Conservation (phyloP, 148 eudicot genomes). For the Camellia lanceoleosa region DNA sequence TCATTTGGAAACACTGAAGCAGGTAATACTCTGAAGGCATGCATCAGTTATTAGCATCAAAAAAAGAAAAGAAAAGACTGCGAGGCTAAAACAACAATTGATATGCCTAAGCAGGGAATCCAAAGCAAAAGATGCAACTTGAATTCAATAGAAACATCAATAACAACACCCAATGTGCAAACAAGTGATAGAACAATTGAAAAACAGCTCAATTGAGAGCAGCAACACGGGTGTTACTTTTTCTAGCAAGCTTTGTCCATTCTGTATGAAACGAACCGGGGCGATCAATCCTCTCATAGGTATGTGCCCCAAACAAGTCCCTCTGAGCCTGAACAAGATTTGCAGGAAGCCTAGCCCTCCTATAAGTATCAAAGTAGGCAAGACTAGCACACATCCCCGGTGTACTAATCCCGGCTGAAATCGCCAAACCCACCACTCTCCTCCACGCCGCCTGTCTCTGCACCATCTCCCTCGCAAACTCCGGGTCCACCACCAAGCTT, state of each 20-base stretch:
- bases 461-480: conserved; percentile 86
- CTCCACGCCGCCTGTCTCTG: conserved; percentile 91
- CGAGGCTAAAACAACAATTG: conserved; percentile 12
- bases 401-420: conserved; percentile 71
- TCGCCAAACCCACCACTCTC: conserved; percentile 68
- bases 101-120: conserved; percentile 35
- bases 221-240: conserved; percentile 28
- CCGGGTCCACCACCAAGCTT: conserved; percentile 73
- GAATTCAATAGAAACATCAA: conserved; percentile 27
- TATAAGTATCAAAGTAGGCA: conserved; percentile 74
- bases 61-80: conserved; percentile 12
- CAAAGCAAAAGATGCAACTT: conserved; percentile 28
- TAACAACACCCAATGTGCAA: conserved; percentile 14
- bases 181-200: conserved; percentile 11
- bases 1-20: conserved; percentile 3
- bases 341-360: conserved; percentile 75
- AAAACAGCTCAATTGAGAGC: conserved; percentile 27
- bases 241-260: conserved; percentile 87
- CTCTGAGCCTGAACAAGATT: conserved; percentile 94
- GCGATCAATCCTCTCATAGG: conserved; percentile 78
- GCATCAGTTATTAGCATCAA: conserved; percentile 22
- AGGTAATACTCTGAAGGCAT: neutral
- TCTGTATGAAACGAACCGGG: conserved; percentile 75
- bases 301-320: conserved; percentile 90
- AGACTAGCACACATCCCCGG: conserved; percentile 89